phyloP scores from a whole-genome alignment of 2,329 filamentous ascomycete species.

The Ophiostoma sp. region DNA sequence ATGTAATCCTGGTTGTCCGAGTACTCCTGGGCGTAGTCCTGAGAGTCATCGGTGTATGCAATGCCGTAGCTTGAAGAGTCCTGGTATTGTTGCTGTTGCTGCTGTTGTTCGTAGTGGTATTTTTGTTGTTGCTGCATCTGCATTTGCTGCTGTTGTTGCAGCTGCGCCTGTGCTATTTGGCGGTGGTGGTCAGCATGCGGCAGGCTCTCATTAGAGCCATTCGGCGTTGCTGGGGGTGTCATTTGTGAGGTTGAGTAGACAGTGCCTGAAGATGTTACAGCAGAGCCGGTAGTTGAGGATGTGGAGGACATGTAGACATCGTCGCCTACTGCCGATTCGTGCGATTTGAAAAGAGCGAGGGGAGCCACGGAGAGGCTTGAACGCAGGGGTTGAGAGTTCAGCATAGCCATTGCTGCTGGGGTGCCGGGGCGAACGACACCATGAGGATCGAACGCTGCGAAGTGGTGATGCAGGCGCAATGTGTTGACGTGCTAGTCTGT shows the following conservation, averaged over 20 bases:
- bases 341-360: constrained; percentile 46
- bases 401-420: constrained; percentile 42
- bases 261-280: constrained; percentile 31
- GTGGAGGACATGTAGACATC: constrained; percentile 51
- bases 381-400: constrained; percentile 45
- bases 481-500: not conserved
- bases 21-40: constrained; percentile 17
- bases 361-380: constrained; percentile 59
- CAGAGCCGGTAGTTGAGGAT: constrained; percentile 40
- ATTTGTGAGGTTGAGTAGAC: constrained; percentile 55
- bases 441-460: constrained; percentile 21
- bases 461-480: not conserved
- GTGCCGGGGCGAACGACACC: constrained; percentile 19
- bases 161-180: constrained; percentile 5
- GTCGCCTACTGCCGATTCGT: constrained; percentile 29
- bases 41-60: constrained; percentile 12
- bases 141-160: constrained; percentile 5
- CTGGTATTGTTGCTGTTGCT: constrained; percentile 14
- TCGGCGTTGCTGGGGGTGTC: constrained; percentile 71
- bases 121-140: constrained; percentile 6
- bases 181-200: constrained; percentile 36
- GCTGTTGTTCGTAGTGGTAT: constrained; percentile 10
- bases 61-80: constrained; percentile 2
- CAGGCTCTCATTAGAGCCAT: constrained; percentile 58
- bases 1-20: constrained; percentile 19